Percentiles rank a stretch among this genome's conserved stretches.
phyloP scores from a whole-genome alignment of 2,329 filamentous ascomycete genomes.

The Corinectria fuckeliana region DNA sequence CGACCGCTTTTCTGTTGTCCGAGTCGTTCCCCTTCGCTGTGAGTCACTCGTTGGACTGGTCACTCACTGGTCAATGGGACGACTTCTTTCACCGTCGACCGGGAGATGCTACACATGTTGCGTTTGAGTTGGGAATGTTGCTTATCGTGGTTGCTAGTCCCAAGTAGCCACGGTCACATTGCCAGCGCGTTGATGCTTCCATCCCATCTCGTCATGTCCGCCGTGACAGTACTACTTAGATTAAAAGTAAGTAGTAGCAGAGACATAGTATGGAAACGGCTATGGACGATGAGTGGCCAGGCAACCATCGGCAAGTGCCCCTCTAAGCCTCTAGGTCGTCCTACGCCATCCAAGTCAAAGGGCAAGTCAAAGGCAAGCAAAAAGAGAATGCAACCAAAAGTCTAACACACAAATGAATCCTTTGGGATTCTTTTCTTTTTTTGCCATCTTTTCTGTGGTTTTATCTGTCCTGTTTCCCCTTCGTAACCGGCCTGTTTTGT shows the following conservation, averaged over 20 bases:
- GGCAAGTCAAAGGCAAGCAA: background rate
- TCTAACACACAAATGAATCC: background rate
- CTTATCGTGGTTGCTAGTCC: background rate
- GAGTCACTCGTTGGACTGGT: conserved; percentile 10
- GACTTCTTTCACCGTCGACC: background rate
- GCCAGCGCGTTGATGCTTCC: background rate
- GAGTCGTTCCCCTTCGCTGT: background rate
- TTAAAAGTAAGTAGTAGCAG: too few species aligned
- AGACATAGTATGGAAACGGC: background rate
- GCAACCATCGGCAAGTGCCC: conserved; percentile 10
- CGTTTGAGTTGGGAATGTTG: background rate
- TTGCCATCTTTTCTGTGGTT: background rate
- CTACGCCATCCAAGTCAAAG: background rate
- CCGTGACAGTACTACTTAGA: too few species aligned
- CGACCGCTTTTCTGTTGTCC: too few species aligned
- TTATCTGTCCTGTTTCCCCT: background rate
- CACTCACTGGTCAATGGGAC: conserved; percentile 13
- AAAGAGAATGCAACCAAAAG: background rate
- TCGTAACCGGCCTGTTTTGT: background rate
- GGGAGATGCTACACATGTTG: too few species aligned
- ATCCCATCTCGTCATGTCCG: too few species aligned
- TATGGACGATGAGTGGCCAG: conserved; percentile 4
- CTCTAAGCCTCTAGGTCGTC: background rate
- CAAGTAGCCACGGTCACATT: conserved; percentile 1
- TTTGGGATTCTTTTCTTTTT: background rate